These are phyloP conservation scores for Colletotrichum siamense DNA, from an alignment of 2,329 filamentous ascomycete species.

Conservation along the genomic window DNA sequence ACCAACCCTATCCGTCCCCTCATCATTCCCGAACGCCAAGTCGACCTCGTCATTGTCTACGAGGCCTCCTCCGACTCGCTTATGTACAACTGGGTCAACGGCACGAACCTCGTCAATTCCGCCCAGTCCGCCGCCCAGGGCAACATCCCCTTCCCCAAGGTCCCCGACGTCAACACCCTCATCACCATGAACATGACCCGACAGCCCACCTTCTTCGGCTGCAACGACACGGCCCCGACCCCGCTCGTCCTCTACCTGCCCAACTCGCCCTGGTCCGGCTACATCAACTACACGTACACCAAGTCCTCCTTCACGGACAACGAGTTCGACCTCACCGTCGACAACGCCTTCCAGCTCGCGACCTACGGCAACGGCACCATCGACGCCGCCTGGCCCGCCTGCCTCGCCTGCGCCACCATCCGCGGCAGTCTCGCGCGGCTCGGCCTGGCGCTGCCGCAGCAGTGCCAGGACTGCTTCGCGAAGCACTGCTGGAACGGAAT, in stretches of 20 bases:
- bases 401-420: slow-evolving; percentile 82
- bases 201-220: slow-evolving; percentile 34
- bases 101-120: slow-evolving; percentile 28
- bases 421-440: slow-evolving; percentile 64
- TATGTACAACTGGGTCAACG: slow-evolving; percentile 30
- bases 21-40: slow-evolving; percentile 30
- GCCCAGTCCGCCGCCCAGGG: slow-evolving; percentile 25
- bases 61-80: slow-evolving; percentile 31
- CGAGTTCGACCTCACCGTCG: slow-evolving; percentile 27
- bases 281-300: slow-evolving; percentile 30
- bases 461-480: slow-evolving; percentile 30
- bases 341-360: slow-evolving; percentile 79
- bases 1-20: slow-evolving; percentile 32
- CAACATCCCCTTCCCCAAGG: slow-evolving; percentile 30
- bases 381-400: slow-evolving; percentile 75
- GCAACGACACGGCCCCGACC: slow-evolving; percentile 23
- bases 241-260: slow-evolving; percentile 33
- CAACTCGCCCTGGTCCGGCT: slow-evolving; percentile 32
- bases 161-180: slow-evolving; percentile 30
- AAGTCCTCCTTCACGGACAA: slow-evolving; percentile 27
- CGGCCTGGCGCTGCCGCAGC: slow-evolving; percentile 21
- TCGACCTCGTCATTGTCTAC: slow-evolving; percentile 36
- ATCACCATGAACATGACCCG: slow-evolving; percentile 27
- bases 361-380: slow-evolving; percentile 79
- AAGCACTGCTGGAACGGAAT: slow-evolving; percentile 31